Conservation (phyloP, 768 basidiomycete species). For the Lactarius trivialis region DNA sequence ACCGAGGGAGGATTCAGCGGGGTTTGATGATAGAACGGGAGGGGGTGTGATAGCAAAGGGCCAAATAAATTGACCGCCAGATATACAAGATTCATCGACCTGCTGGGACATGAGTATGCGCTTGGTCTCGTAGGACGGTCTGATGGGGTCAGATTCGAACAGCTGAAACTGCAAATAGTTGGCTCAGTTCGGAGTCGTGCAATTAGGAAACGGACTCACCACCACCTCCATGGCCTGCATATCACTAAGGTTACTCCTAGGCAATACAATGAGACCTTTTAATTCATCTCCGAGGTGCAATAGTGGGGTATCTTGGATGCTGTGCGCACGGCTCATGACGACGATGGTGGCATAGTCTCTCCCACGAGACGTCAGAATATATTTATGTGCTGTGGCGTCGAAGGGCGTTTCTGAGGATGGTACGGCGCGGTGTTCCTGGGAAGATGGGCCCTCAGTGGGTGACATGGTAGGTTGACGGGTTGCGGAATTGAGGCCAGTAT, state of each 20-base stretch:
- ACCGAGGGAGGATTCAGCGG: neutral
- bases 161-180: slow-evolving; percentile 1
- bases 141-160: neutral
- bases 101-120: neutral
- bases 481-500: neutral
- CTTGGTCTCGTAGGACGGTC: slow-evolving; percentile 1
- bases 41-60: slow-evolving; percentile 9
- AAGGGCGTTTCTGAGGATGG: neutral
- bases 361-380: slow-evolving; percentile 10
- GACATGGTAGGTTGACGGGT: neutral
- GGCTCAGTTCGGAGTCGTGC: neutral
- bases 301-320: neutral
- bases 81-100: neutral
- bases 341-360: slow-evolving; percentile 13
- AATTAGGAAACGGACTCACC: slow-evolving; percentile 1
- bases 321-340: slow-evolving; percentile 2
- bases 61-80: slow-evolving; percentile 2
- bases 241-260: neutral
- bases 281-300: slow-evolving; percentile 17
- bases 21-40: neutral
- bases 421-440: neutral
- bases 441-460: neutral
- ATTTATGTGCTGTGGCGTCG: neutral
- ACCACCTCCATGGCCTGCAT: slow-evolving; percentile 15
- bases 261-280: slow-evolving; percentile 1